These are phyloP conservation scores for Diaporthe destruens DNA, from an alignment of 2,329 filamentous ascomycete genomes.

Conservation along the genomic window DNA sequence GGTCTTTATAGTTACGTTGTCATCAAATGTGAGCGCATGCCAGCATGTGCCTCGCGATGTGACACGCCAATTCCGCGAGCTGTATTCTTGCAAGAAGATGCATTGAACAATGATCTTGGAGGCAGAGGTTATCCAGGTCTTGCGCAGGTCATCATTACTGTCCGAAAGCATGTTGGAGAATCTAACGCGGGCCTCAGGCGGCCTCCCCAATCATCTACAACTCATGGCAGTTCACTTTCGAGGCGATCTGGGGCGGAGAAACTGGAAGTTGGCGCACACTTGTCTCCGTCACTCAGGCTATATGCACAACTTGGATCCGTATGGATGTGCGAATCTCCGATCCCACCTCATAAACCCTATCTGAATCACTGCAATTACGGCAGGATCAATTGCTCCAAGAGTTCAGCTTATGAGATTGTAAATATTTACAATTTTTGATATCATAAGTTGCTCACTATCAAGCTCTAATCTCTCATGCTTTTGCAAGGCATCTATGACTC, in stretches of 20 bases:
- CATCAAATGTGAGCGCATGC: no score
- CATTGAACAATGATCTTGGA: no score
- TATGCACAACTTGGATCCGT: neutral
- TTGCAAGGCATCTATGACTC: slow-evolving; percentile 20
- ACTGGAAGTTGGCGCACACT: neutral
- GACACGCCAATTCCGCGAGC: no score
- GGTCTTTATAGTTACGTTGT: neutral
- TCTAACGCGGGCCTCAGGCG: neutral
- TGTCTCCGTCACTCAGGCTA: neutral
- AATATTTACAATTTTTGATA: neutral
- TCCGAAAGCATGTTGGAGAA: no score
- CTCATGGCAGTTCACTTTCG: neutral
- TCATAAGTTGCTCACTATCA: neutral
- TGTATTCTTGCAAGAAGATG: no score
- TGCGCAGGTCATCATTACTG: no score
- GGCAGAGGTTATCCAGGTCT: no score
- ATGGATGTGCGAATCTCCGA: neutral
- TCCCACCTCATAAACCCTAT: no score
- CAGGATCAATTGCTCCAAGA: neutral
- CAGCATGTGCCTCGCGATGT: no score
- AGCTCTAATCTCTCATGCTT: neutral
- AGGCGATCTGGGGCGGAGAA: neutral
- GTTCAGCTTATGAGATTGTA: neutral
- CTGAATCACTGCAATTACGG: no score
- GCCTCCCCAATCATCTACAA: neutral